Evolutionary conservation across 768 basidiomycete genomes (phyloP), one percentile per base, ranked within the genome.

Genomic region (Kwoniella bestiolae): DNA sequence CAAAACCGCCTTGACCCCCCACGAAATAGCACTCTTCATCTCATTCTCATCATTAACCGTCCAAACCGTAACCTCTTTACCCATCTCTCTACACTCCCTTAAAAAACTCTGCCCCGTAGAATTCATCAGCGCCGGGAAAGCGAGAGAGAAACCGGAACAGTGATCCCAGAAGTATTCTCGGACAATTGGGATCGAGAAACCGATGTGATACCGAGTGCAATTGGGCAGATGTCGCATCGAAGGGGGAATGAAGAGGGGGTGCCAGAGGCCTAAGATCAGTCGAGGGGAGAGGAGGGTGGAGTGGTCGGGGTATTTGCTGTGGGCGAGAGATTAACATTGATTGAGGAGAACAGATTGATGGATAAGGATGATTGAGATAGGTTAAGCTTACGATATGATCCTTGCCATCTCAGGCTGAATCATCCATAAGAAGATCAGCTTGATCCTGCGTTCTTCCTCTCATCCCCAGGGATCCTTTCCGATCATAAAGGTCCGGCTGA

Each of bases 251-350:
- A 82, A 82, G 23, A 79, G 70, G 3, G 81, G 80, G 47, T 82
- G 82, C 82, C 82, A 82, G 9, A 82, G 74, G 26, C 81, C 82
- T 34, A 82, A 68, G 47, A 82, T 79, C 9, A 82, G 57, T 0
- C 82, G 75, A n/a, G 81, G 74, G 12, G 72, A 73, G 18, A 80
- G 76, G 9, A 50, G 18, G 28, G 69, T 73, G 32, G 75, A 65
- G 67, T 70, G 76, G 38, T 70, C 32, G 28, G 63, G 38, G 65
- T 78, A 65, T 47, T 65, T 35, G 34, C 64, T 70, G 44, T 29
- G 7, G 11, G n/a, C 7, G 12, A n/a, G 2, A 23, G 6, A 56
- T n/a, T 11, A 41, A 38, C 38, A 9, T 31, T 21, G 44, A 23
- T 58, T 23, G 56, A 25, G 14, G n/a, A 34, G 25, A 44, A n/a